Conservation (phyloP, 441 rosid species). For the Omphalea diandra region DNA sequence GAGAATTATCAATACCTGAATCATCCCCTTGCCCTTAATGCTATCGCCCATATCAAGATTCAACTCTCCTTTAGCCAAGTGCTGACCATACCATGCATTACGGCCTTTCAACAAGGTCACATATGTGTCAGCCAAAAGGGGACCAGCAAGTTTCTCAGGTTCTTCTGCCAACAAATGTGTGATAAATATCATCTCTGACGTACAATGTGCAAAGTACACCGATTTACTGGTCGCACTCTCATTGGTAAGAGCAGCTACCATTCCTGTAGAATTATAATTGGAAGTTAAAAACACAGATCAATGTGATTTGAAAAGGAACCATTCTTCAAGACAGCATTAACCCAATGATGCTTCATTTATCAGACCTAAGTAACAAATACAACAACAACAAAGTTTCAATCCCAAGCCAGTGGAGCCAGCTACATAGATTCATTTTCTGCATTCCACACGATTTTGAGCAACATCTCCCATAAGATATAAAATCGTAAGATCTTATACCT, state of each 20-base stretch:
- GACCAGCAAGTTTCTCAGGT: conserved; percentile 58
- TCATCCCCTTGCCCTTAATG: conserved; percentile 56
- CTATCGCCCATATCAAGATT: conserved; percentile 54
- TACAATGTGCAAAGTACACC: conserved; percentile 52
- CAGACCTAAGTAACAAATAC: neutral
- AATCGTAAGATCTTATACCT: no score
- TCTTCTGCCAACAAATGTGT: conserved; percentile 52
- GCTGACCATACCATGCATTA: conserved; percentile 57
- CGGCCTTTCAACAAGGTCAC: conserved; percentile 54
- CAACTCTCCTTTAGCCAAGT: conserved; percentile 48
- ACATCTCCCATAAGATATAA: no score
- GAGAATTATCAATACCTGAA: conserved; percentile 38
- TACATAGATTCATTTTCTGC: no score
- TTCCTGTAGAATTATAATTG: conserved; percentile 31
- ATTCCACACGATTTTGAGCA: no score
- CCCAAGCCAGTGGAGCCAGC: no score
- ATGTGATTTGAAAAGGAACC: neutral
- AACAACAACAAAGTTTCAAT: no score
- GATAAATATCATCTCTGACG: conserved; percentile 59
- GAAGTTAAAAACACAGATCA: conserved; percentile 1
- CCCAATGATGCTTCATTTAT: neutral
- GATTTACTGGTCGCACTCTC: conserved; percentile 65
- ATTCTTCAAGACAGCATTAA: neutral
- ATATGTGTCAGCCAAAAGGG: conserved; percentile 50
- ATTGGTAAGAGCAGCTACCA: conserved; percentile 56